Base-by-base conservation (phyloP, 164 flowering plant species). In the Piper longum region DNA sequence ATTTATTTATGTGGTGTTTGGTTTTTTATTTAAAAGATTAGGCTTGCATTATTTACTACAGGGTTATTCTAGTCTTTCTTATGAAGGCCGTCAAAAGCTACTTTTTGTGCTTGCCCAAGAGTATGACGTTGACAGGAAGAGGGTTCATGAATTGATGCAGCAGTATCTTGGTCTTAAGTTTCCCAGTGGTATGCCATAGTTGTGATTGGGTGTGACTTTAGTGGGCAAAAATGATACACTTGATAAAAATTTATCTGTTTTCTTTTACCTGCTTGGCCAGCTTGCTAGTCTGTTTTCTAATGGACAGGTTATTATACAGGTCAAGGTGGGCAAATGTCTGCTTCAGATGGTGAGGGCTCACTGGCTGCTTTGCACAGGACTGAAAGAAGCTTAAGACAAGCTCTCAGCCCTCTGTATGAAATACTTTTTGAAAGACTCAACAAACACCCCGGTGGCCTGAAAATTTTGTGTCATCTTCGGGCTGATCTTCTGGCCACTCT, bases 361-460 rank as follows among this genome's bases (percentile, higher is more conserved):
- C 71, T 79, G 41, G 79, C 90, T 59, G 72, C 84, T 71, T 85
- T 87, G 69, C 86, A 89, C 69, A 78, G 96, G 65, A 80, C 82
- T 66, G 98, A 89, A 69, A 59, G 84, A 43, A 89, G 79, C 65
- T 75, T 86, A 80, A 81, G 96, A 70, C 91, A 85, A 66, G 84
- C 88, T 43, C 86, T 92, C 17, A 81, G 85, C 80, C 96, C 98
- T 3, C 70, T 57, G 69, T 89, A 89, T 75, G 93, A 85, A 69
- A 74, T 80, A 70, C 89, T 92, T 17, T 89, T 89, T 71, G 96
- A 92, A 63, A 77, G 91, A 42, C 76, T 92, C 57, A 92, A 92
- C 72, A 86, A 80, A 0, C 91, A 89, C 63, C 84, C 87, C 59
- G 96, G 96, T 62, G 98, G 96, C 41, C 71, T 92, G 80, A 88